These are phyloP conservation scores for Pseudogymnoascus sp. DNA, from an alignment of 2,329 filamentous ascomycete species.

Conservation along the genomic window DNA sequence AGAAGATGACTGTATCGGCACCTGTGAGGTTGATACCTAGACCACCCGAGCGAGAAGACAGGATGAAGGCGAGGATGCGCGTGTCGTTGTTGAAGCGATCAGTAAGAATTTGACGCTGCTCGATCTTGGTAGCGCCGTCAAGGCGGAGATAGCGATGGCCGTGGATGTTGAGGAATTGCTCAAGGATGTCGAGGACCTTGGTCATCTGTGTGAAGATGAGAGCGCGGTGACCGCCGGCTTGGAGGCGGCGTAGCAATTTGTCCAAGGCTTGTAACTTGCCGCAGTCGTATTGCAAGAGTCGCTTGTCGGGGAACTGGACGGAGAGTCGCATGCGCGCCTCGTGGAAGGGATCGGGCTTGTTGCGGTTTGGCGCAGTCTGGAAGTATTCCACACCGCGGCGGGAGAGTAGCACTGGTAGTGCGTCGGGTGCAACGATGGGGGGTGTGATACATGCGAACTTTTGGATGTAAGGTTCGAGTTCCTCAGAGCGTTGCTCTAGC, in stretches of 20 bases:
- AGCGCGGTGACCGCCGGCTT: conserved; percentile 83
- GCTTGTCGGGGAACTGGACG: conserved; percentile 93
- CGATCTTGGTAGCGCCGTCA: conserved; percentile 92
- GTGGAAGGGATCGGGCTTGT: conserved; percentile 76
- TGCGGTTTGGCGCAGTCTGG: conserved; percentile 46
- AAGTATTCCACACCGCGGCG: conserved; percentile 49
- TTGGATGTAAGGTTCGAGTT: conserved; percentile 66
- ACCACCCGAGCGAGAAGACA: conserved; percentile 89
- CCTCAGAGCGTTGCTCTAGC: conserved; percentile 62
- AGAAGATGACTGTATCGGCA: conserved; percentile 96
- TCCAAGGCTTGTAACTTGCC: conserved; percentile 91
- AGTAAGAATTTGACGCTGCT: conserved; percentile 89
- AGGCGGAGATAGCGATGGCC: conserved; percentile 93
- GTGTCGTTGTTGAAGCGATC: conserved; percentile 95
- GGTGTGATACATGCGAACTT: conserved; percentile 93
- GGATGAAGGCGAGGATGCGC: conserved; percentile 87
- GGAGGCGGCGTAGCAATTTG: conserved; percentile 73
- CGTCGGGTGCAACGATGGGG: conserved; percentile 72
- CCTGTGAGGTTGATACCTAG: conserved; percentile 94
- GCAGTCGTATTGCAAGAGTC: conserved; percentile 94
- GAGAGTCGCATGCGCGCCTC: conserved; percentile 85
- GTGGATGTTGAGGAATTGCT: conserved; percentile 96
- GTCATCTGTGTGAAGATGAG: conserved; percentile 99
- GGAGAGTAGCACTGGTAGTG: conserved; percentile 61
- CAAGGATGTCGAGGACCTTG: conserved; percentile 92